These are phyloP conservation scores for Fusarium sulawesiense DNA, from an alignment of 2,329 filamentous ascomycete genomes.

Conservation along the genomic window DNA sequence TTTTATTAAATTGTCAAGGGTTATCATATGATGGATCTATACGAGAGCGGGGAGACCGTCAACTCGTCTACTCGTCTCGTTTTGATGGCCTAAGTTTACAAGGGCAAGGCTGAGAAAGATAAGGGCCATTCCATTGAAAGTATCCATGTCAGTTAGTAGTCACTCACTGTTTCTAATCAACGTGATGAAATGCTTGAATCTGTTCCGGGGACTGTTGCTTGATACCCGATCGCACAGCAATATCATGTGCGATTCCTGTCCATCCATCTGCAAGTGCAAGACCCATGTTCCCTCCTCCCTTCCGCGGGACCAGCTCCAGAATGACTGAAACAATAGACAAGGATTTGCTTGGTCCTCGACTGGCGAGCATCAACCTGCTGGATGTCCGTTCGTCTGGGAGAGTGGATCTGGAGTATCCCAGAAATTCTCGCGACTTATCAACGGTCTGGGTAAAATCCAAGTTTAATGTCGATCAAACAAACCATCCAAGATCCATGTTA, in stretches of 20 bases:
- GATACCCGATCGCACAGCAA: constrained; percentile 8
- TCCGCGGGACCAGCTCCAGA: constrained; percentile 26
- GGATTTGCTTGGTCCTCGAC: constrained; percentile 13
- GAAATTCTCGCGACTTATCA: constrained; percentile 22
- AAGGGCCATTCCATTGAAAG: constrained; percentile 14
- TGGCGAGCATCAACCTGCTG: neutral
- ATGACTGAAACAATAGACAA: constrained; percentile 34
- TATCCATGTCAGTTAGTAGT: neutral
- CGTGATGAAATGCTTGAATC: neutral
- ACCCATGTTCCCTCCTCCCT: constrained; percentile 32
- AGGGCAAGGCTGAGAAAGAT: constrained; percentile 22
- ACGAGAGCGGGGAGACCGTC: constrained; percentile 21
- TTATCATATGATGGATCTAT: constrained; percentile 34
- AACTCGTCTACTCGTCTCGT: constrained; percentile 13
- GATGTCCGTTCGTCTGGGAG: constrained; percentile 1
- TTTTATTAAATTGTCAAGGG: constrained; percentile 36
- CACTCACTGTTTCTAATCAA: constrained; percentile 1
- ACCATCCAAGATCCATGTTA: neutral
- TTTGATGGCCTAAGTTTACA: constrained; percentile 5
- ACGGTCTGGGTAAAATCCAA: neutral
- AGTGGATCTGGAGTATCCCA: constrained; percentile 29
- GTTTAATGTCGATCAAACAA: constrained; percentile 35
- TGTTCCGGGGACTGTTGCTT: neutral
- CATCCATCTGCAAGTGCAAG: neutral
- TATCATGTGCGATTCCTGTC: constrained; percentile 2